These are phyloP conservation scores for Tulasnella sp. DNA, from an alignment of 768 basidiomycete species.

Conservation along the genomic window DNA sequence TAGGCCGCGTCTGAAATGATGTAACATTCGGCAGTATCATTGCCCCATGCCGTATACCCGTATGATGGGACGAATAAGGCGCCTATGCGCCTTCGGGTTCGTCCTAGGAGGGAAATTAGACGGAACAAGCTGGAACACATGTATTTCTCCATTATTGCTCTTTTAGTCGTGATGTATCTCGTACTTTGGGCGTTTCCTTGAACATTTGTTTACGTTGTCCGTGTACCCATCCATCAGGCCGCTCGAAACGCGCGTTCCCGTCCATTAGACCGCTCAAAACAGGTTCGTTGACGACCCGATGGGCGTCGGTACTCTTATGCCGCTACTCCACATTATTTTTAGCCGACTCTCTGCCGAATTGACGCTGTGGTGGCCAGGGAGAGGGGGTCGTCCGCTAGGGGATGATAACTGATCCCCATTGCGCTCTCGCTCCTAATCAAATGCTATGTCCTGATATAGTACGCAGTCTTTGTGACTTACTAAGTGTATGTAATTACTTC, in stretches of 20 bases:
- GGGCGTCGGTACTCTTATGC: too few species aligned
- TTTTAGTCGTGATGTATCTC: neutral
- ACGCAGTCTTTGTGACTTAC: too few species aligned
- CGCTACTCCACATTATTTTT: neutral
- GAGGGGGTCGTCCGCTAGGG: neutral
- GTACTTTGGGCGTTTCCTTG: neutral
- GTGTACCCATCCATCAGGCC: neutral
- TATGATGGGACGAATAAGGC: neutral
- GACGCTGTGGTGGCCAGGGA: neutral
- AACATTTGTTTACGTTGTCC: neutral
- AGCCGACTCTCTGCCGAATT: neutral
- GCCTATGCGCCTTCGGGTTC: neutral
- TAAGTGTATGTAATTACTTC: too few species aligned
- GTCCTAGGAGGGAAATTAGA: neutral
- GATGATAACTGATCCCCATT: neutral
- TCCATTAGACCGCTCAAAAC: neutral
- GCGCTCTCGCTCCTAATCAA: too few species aligned
- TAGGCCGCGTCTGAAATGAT: neutral
- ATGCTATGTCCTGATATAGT: too few species aligned
- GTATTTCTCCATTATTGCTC: neutral
- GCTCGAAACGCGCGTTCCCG: neutral
- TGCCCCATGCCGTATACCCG: too few species aligned
- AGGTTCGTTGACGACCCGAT: neutral
- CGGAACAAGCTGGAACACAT: neutral
- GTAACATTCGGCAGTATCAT: neutral